These are phyloP conservation scores for Melaleuca alternifolia DNA, from an alignment of 345 rosid species.

Conservation along the genomic window DNA sequence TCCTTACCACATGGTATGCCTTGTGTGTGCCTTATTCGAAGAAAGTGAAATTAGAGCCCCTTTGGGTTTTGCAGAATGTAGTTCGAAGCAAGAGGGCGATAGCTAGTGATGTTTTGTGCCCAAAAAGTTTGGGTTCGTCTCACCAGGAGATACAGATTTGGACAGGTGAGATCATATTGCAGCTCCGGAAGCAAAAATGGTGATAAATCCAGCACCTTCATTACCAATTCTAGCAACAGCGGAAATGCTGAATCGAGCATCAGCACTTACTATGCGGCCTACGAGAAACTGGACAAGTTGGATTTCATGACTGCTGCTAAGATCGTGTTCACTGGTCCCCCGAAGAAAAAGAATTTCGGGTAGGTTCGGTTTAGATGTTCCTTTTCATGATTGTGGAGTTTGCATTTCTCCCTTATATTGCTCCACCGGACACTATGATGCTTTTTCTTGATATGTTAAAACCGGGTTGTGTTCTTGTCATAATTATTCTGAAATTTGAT, in stretches of 20 bases:
- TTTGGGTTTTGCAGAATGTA: neutral
- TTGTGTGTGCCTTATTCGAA: neutral
- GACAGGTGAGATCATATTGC: constrained; percentile 17
- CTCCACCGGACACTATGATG: neutral
- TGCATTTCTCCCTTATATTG: neutral
- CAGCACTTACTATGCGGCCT: constrained; percentile 40
- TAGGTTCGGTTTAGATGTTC: constrained; percentile 8
- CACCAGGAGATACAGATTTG: constrained; percentile 8
- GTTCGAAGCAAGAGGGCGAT: neutral
- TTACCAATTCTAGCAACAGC: neutral
- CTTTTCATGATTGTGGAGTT: neutral
- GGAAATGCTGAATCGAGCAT: constrained; percentile 29
- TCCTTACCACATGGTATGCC: neutral
- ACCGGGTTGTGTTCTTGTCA: neutral
- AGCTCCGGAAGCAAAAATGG: constrained; percentile 6
- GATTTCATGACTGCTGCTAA: constrained; percentile 72
- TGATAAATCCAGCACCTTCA: neutral
- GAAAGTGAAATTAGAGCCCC: neutral
- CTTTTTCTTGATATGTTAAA: neutral
- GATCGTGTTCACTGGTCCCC: constrained; percentile 59
- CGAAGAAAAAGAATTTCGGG: constrained; percentile 74
- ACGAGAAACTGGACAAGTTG: constrained; percentile 58
- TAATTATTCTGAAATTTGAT: neutral
- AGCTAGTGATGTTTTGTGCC: constrained; percentile 30
- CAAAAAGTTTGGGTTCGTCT: constrained; percentile 22